phyloP scores from a whole-genome alignment of 202 grass and related monocot genomes.

The Brachypodium distachyon region DNA sequence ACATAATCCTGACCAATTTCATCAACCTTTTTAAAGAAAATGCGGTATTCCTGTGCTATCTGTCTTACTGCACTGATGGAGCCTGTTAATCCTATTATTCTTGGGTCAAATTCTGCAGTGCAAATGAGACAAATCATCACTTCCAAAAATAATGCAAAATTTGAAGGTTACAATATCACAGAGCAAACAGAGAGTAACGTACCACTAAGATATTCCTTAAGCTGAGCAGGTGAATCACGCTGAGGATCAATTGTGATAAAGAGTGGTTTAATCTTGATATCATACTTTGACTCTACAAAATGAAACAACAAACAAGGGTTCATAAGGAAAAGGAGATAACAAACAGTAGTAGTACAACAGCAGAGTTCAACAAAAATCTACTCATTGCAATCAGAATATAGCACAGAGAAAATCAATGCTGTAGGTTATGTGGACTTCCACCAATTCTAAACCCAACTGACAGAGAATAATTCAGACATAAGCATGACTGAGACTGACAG shows the following conservation, averaged over 20 bases:
- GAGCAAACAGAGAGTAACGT: slow-evolving; percentile 9
- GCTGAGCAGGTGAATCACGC: slow-evolving; percentile 67
- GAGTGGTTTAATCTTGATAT: slow-evolving; percentile 58
- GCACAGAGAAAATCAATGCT: neutral
- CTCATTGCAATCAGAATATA: neutral
- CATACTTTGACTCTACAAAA: slow-evolving; percentile 60
- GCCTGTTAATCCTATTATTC: slow-evolving; percentile 84
- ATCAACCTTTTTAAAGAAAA: slow-evolving; percentile 86
- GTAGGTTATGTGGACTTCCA: neutral
- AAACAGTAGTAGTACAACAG: neutral
- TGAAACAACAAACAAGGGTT: slow-evolving; percentile 10
- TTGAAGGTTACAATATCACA: slow-evolving; percentile 13
- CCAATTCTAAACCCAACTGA: neutral
- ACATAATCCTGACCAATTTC: slow-evolving; percentile 86
- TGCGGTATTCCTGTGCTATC: slow-evolving; percentile 85
- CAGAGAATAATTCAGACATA: neutral
- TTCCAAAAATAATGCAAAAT: slow-evolving; percentile 4
- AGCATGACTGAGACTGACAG: neutral
- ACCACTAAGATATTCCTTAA: slow-evolving; percentile 92
- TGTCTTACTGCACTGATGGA: slow-evolving; percentile 67
- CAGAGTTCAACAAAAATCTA: neutral
- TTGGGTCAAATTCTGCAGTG: slow-evolving; percentile 74
- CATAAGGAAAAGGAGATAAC: neutral
- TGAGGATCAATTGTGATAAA: slow-evolving; percentile 94
- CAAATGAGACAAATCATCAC: slow-evolving; percentile 23